Evolutionary conservation across 345 rosid species (phyloP).

Genomic region (Physaria fendleri): DNA sequence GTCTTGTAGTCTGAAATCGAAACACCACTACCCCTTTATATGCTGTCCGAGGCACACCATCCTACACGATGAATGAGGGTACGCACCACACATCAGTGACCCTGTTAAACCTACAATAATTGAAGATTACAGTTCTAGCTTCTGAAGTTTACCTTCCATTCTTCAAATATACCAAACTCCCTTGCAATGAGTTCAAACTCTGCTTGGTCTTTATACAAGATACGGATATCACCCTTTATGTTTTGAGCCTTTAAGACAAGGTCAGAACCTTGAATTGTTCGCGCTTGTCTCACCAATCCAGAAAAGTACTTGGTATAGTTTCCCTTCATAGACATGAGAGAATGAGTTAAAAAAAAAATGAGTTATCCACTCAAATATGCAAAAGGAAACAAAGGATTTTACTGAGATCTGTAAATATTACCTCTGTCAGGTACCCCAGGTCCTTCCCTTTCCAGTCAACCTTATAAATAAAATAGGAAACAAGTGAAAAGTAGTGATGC

Average conservation of each 20-base stretch:
- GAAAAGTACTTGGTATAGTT: constrained; percentile 59
- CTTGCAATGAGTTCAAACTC: constrained; percentile 74
- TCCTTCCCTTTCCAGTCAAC: constrained; percentile 88
- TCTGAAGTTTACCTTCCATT: constrained; percentile 74
- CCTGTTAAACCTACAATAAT: neutral
- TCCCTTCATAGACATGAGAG: constrained; percentile 45
- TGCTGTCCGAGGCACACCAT: constrained; percentile 93
- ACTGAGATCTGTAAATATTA: constrained; percentile 24
- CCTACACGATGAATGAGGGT: constrained; percentile 36
- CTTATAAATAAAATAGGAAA: constrained; percentile 35
- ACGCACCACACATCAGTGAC: constrained; percentile 5
- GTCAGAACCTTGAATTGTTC: constrained; percentile 58
- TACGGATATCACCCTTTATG: constrained; percentile 61
- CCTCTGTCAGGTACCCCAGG: constrained; percentile 86
- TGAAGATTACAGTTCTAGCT: neutral
- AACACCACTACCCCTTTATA: constrained; percentile 89
- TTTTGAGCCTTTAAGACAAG: constrained; percentile 59
- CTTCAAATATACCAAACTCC: constrained; percentile 87
- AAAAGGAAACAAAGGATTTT: constrained; percentile 1
- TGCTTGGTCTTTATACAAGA: constrained; percentile 58
- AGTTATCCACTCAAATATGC: neutral
- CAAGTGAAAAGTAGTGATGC: neutral
- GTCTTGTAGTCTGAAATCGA: constrained; percentile 52
- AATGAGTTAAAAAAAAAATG: constrained; percentile 2
- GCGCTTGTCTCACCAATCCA: constrained; percentile 57